phyloP scores from a whole-genome alignment of 768 basidiomycete species.

The Filobasidium floriforme region DNA sequence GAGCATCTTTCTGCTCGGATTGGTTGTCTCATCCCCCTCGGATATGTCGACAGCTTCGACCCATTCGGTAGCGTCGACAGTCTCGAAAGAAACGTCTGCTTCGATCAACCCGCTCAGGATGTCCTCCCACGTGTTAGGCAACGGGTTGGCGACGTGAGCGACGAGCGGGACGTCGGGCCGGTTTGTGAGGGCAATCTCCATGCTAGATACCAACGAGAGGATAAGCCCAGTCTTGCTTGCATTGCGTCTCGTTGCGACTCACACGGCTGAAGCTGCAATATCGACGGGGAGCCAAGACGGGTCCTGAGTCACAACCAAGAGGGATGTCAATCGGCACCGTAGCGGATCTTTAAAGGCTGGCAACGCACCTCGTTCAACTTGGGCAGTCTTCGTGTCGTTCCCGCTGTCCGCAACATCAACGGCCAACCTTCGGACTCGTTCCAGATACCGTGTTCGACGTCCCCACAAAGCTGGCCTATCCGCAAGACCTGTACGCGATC shows the following conservation, averaged over 20 bases:
- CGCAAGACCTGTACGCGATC: slow-evolving; percentile 30
- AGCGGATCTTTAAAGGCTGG: background rate
- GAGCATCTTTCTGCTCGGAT: slow-evolving; percentile 48
- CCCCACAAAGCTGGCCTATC: slow-evolving; percentile 43
- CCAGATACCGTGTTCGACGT: slow-evolving; percentile 38
- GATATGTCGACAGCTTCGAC: slow-evolving; percentile 42
- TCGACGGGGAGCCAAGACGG: slow-evolving; percentile 55
- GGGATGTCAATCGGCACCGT: background rate
- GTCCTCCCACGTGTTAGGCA: slow-evolving; percentile 45
- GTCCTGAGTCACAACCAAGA: slow-evolving; percentile 32
- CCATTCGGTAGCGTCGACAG: slow-evolving; percentile 45
- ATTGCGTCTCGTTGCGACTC: slow-evolving; percentile 13
- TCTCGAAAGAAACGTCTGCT: slow-evolving; percentile 48
- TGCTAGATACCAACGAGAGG: slow-evolving; percentile 4
- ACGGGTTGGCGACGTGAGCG: slow-evolving; percentile 47
- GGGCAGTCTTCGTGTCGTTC: slow-evolving; percentile 35
- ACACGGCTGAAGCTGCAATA: slow-evolving; percentile 50
- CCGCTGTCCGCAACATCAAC: slow-evolving; percentile 37
- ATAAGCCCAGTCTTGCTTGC: background rate
- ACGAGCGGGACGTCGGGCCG: slow-evolving; percentile 27
- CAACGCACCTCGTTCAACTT: slow-evolving; percentile 32
- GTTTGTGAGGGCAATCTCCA: slow-evolving; percentile 45
- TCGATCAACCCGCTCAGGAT: slow-evolving; percentile 47
- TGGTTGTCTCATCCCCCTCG: slow-evolving; percentile 40
- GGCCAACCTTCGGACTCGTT: slow-evolving; percentile 45